Base-by-base conservation (phyloP, 2,329 filamentous ascomycete species). In the Cryphonectria nitschkei region DNA sequence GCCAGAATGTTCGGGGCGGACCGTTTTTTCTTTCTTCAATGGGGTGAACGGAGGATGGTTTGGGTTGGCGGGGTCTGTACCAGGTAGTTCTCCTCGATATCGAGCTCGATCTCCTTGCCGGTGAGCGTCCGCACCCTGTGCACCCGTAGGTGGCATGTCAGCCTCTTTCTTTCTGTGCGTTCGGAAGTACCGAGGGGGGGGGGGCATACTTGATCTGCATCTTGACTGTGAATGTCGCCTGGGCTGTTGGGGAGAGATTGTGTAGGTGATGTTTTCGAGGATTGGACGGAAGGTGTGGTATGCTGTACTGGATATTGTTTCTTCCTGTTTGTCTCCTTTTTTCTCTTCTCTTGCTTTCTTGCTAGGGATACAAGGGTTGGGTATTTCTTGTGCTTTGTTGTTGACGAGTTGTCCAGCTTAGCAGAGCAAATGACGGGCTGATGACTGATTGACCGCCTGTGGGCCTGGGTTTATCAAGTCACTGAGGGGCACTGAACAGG, bases 71-170 rank as follows among this genome's bases (percentile, higher is more conserved):
- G 11, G 37, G 32, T 43, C 79, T 26, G 76, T 83, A 97, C 95
- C 88, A 95, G 97, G 88, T 97, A 97, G 79, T 94, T 91, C 68
- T 90, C 87, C 86, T 98, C 96, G 80, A 99, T 97, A 80, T 98
- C 95, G 78, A 99, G 90, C 87, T 98, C 95, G 81, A 98, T 98
- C 85, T 99, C 94, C 87, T 98, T 98, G 79, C 96, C 96, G 74
- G 96, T 98, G 75, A 99, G 90, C 74, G 96, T 99, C 80, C 96
- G 93, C 80, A 99, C 95, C 87, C 95, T 99, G 67, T 62, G 77
- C 60, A 58, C 19, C 6, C 19, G 68, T 34, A 41, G 69, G 63
- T 65, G 58, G 34, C 19, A 37, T 34, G 67, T 70, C 46, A 67
- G 70, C 62, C 9, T 37, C 26, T 26, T 34, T 26, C 41, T 65